phyloP scores from a whole-genome alignment of 2,329 filamentous ascomycete genomes.

The Rhytidhysteron rufulum region DNA sequence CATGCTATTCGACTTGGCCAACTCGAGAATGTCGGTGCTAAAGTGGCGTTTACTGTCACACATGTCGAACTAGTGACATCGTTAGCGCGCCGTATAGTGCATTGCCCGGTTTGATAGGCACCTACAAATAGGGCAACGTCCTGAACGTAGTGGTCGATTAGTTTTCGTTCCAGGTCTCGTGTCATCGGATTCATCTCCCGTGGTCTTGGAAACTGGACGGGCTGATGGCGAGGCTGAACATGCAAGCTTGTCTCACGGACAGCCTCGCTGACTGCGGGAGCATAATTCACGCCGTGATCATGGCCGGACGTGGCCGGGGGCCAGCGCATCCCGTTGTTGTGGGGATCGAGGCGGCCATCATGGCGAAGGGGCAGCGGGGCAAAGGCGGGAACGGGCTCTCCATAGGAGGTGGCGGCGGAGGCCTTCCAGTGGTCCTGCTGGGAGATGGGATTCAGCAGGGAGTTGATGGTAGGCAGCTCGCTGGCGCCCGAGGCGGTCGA shows the following conservation, averaged over 20 bases:
- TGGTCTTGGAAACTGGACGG: neutral
- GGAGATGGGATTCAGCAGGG: too few species aligned
- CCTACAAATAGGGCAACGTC: slow-evolving; percentile 33
- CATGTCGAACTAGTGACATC: slow-evolving; percentile 29
- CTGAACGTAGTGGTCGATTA: slow-evolving; percentile 34
- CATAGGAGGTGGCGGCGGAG: too few species aligned
- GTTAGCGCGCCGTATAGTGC: slow-evolving; percentile 1
- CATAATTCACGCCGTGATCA: neutral
- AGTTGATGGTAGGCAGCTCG: too few species aligned
- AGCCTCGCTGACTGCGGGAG: neutral
- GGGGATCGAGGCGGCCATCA: too few species aligned
- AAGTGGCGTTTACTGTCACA: slow-evolving; percentile 31
- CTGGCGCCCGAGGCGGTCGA: too few species aligned
- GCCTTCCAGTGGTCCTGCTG: too few species aligned
- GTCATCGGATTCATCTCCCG: slow-evolving; percentile 26
- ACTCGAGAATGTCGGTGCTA: slow-evolving; percentile 30
- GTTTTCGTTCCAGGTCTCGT: slow-evolving; percentile 34
- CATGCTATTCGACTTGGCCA: slow-evolving; percentile 34
- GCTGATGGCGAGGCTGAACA: neutral
- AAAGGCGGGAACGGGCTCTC: too few species aligned
- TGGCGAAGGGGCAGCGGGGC: too few species aligned
- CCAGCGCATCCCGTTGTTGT: too few species aligned
- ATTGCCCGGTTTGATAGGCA: neutral
- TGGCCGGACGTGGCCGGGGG: neutral
- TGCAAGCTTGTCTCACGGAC: neutral